Evolutionary conservation across 2,329 filamentous ascomycete species (phyloP).

Genomic region (Cladosporium halotolerans): DNA sequence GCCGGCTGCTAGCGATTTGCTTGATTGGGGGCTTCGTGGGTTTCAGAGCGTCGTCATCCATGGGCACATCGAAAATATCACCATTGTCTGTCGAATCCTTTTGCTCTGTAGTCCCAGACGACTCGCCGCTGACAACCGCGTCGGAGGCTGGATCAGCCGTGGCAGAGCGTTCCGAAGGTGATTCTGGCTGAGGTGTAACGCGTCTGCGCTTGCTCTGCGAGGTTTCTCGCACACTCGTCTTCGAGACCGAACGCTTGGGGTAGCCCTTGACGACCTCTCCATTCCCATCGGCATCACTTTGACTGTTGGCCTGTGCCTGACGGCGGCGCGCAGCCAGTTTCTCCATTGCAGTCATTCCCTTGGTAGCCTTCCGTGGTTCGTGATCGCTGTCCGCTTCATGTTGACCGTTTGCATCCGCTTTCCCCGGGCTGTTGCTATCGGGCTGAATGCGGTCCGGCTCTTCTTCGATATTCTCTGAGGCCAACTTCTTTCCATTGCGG

Average conservation of each 20-base stretch:
- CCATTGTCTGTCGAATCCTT: not conserved
- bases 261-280: not conserved
- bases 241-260: constrained; percentile 2
- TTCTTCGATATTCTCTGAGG: too few relatives aligned
- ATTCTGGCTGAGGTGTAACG: constrained; percentile 4
- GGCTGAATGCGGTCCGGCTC: not conserved
- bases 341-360: constrained; percentile 1
- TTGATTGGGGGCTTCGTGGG: not conserved
- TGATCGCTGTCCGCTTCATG: not conserved
- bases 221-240: not conserved
- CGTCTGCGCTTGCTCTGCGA: constrained; percentile 1
- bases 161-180: not conserved
- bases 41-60: constrained; percentile 12
- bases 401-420: not conserved
- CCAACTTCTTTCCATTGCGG: too few relatives aligned
- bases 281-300: not conserved
- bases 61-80: constrained; percentile 21
- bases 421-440: not conserved
- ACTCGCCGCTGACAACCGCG: too few relatives aligned
- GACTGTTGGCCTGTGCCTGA: not conserved
- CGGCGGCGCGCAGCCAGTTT: constrained; percentile 3
- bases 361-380: not conserved
- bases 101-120: too few relatives aligned
- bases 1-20: not conserved
- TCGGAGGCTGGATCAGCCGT: not conserved